Base-by-base conservation (phyloP, 108 stramenopile genomes). In the Poteriospumella lacustris region DNA sequence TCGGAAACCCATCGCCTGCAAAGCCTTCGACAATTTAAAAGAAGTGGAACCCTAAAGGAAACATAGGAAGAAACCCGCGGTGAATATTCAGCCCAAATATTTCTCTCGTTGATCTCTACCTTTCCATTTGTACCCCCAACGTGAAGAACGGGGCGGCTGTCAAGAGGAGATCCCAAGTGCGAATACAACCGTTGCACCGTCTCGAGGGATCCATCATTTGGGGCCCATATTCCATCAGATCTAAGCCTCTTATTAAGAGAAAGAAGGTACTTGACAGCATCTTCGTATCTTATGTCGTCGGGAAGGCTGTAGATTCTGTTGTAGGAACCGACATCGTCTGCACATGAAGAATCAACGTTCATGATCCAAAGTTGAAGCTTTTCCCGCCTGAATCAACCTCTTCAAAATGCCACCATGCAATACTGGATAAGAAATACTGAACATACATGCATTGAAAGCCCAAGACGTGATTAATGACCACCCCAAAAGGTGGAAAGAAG, bases 91-190 rank as follows among this genome's bases (percentile, higher is more conserved):
- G 19, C 19, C 64, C 12, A 39, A 19, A 19, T 19, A 19, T 19
- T 56, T 19, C 15, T 56, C 24, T 19, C 24, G 24, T 56, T 19
- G 15, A 56, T 56, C 26, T n/a, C 12, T 40, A 68, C 64, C 33
- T 73, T 73, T 56, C 70, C 70, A 56, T 73, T 73, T 9, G 70
- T 73, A 33, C 70, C 70, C 36, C 70, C 70, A 42, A 73, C 31
- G 36, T 73, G 70, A 34, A 73, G 26, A 42, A 33, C 31, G 42
- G 70, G 70, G 36, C 26, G 26, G 33, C 42, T 19, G 36, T 73
- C 70, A 5, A 73, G 70, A 29, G 70, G 70, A 9, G 9, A 33
- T 42, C 41, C 70, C 24, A 73, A 28, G 5, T 5, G 12, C 28
- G 26, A 9, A 73, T 73, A 73, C n/a, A 73, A 31, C 31, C 3